phyloP scores from a whole-genome alignment of 2,329 filamentous ascomycete species.

The Penicillium sp. region DNA sequence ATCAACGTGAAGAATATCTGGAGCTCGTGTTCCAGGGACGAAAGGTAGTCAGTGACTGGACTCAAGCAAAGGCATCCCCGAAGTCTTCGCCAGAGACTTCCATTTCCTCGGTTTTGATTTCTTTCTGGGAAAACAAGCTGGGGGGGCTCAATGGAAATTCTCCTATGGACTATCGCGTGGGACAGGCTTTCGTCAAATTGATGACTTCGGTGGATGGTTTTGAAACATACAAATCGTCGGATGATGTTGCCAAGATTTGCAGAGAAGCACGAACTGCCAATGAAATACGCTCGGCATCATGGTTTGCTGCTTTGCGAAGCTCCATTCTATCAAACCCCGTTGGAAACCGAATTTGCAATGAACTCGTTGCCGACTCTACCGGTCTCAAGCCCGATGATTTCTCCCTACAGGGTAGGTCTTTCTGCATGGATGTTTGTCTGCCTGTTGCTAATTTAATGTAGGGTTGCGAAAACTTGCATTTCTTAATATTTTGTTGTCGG shows the following conservation, averaged over 20 bases:
- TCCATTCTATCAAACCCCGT: conserved; percentile 49
- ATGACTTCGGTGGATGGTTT: conserved; percentile 33
- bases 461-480: conserved; percentile 52
- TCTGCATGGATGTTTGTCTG: neutral
- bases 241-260: conserved; percentile 36
- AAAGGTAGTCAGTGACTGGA: conserved; percentile 47
- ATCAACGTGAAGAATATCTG: conserved; percentile 54
- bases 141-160: conserved; percentile 31
- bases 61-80: conserved; percentile 27
- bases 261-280: conserved; percentile 41
- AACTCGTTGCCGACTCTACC: conserved; percentile 61
- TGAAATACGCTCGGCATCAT: conserved; percentile 48
- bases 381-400: conserved; percentile 50
- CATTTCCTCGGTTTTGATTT: conserved; percentile 24
- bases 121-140: conserved; percentile 38
- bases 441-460: conserved; percentile 23
- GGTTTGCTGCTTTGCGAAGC: conserved; percentile 51
- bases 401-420: conserved; percentile 41
- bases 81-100: conserved; percentile 14
- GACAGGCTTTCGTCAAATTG: conserved; percentile 43
- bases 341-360: conserved; percentile 58
- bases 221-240: conserved; percentile 26
- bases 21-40: conserved; percentile 55
- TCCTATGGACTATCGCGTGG: conserved; percentile 39
- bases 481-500: conserved; percentile 55